Base-by-base conservation (phyloP, 2,329 filamentous ascomycete species). In the Penicillium verrucosum region DNA sequence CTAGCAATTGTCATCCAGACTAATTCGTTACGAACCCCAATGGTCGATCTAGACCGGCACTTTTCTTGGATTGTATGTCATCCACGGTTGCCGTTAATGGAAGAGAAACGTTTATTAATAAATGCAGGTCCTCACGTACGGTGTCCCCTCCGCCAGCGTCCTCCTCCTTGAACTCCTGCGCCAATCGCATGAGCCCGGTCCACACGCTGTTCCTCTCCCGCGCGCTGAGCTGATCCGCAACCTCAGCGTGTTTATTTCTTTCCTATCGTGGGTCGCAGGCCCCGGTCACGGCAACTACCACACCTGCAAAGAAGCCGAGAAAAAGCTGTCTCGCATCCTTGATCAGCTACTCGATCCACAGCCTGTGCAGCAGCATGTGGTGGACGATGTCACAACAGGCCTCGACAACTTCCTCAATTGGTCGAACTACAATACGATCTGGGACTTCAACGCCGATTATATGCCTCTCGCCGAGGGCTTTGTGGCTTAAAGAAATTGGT, bases 311-410 rank as follows among this genome's bases (percentile, higher is more conserved):
- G 67, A 70, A 53, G 72, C 66, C 27, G 71, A 73, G 56, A 72
- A 70, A 56, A 73, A 71, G 25, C 51, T 74, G 12, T 71, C 70
- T 12, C 68, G 66, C 25, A 73, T 74, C 14, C 61, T 74, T 4
- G 70, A 74, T 49, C 71, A 68, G 43, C 60, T 73, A 12, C 63
- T 73, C n/a, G 70, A 73, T 34, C 72, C 72, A 6, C 64, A 67
- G 42, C 70, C 70, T 7, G 65, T 65, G n/a, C 65, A 66, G 36
- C 59, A 63, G 38, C 65, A 70, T 32, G 56, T 62, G 32, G 64
- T 72, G 23, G 58, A 71, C 18, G 70, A 70, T 58, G 66, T 64
- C 23, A 69, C 66, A 14, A 69, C 67, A 2, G 67, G 67, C 2
- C 46, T 74, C 54, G 66, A 69, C 40, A 68, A 62, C 18, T 69